phyloP scores from a whole-genome alignment of 2,329 filamentous ascomycete species.

The Colletotrichum endophyticum region DNA sequence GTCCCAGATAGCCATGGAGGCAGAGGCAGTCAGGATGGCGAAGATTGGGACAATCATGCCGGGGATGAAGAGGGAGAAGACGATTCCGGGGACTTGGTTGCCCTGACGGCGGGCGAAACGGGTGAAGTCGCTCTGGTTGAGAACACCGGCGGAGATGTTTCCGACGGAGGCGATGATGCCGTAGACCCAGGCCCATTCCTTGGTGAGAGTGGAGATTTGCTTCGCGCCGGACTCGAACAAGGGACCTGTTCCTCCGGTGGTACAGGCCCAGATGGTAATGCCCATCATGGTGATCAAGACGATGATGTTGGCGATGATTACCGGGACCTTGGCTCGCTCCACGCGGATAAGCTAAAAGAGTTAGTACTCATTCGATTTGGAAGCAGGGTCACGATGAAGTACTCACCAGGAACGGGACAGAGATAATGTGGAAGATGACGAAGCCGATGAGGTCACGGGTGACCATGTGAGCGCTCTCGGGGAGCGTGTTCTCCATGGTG shows the following conservation, averaged over 20 bases:
- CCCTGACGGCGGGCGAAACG: constrained; percentile 27
- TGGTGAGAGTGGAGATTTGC: constrained; percentile 20
- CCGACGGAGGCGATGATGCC: constrained; percentile 34
- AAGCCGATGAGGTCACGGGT: constrained; percentile 53
- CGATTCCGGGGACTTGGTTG: constrained; percentile 27
- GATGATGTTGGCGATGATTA: constrained; percentile 46
- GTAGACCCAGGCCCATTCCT: constrained; percentile 33
- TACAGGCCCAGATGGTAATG: constrained; percentile 54
- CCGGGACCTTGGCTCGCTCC: constrained; percentile 53
- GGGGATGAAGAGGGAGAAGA: constrained; percentile 29
- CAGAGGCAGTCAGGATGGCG: constrained; percentile 29
- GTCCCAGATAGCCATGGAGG: constrained; percentile 30
- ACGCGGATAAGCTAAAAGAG: constrained; percentile 41
- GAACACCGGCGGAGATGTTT: constrained; percentile 30
- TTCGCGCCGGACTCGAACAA: constrained; percentile 38
- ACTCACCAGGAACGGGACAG: constrained; percentile 47
- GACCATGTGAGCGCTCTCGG: constrained; percentile 38
- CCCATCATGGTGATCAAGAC: constrained; percentile 49
- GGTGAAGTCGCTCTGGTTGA: constrained; percentile 33
- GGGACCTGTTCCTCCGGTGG: constrained; percentile 45
- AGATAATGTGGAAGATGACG: constrained; percentile 55
- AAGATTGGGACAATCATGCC: constrained; percentile 30
- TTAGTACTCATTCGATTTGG: background rate
- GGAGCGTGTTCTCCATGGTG: constrained; percentile 49
- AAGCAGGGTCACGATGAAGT: constrained; percentile 37